These are phyloP conservation scores for Sporothrix schenckii DNA, from an alignment of 2,329 filamentous ascomycete genomes.

Conservation along the genomic window DNA sequence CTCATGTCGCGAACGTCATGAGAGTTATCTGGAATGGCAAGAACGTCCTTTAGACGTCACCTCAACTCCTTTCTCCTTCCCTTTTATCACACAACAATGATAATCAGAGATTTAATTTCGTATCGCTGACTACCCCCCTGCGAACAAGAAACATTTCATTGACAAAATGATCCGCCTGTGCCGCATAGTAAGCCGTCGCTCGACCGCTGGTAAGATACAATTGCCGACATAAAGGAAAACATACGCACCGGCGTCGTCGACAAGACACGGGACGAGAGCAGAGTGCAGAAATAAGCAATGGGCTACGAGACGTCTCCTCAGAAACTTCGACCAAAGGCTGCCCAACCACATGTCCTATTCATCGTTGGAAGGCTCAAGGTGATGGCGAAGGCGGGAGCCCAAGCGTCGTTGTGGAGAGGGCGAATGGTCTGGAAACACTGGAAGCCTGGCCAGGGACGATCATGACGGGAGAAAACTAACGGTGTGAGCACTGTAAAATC, in stretches of 20 bases:
- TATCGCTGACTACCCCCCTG: neutral
- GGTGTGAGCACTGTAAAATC: too few species aligned
- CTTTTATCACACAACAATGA: neutral
- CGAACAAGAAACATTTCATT: neutral
- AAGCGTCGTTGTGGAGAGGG: neutral
- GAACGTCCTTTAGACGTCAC: neutral
- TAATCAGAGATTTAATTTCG: neutral
- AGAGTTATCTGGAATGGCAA: neutral
- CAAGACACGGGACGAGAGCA: neutral
- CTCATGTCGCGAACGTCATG: neutral
- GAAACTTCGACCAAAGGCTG: neutral
- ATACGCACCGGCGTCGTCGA: neutral
- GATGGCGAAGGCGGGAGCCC: neutral
- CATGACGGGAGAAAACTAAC: neutral
- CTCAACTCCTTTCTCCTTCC: neutral
- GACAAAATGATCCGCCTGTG: neutral
- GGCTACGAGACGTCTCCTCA: too few species aligned
- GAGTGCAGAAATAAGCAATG: too few species aligned
- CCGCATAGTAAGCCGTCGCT: neutral
- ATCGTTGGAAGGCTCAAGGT: neutral
- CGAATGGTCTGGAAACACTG: slow-evolving; percentile 2
- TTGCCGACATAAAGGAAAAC: neutral
- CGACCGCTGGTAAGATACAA: neutral
- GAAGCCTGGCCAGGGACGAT: neutral
- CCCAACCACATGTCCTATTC: slow-evolving; percentile 14